A percentile compares a stretch with the other conserved stretches of the same genome.
These are phyloP conservation scores for Artemisia annua DNA, from an alignment of 129 eudicot genomes.

Conservation along the genomic window DNA sequence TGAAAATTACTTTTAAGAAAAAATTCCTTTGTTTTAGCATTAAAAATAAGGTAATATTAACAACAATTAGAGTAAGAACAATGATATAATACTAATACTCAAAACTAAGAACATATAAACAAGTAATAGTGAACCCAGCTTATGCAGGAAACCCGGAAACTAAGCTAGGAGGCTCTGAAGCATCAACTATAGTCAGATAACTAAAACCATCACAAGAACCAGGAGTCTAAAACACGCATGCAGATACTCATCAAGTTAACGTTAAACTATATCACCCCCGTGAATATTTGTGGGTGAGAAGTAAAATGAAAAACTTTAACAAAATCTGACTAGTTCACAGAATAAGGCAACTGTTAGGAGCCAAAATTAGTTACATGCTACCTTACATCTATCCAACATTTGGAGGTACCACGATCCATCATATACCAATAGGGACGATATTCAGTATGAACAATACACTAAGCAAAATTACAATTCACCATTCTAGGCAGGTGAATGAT, in stretches of 20 bases:
- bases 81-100: neutral
- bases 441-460: neutral
- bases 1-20: neutral
- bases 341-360: too few species aligned
- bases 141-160: neutral
- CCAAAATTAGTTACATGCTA: too few species aligned
- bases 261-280: neutral
- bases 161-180: neutral
- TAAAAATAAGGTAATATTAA: neutral
- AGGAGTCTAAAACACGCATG: neutral
- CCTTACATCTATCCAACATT: too few species aligned
- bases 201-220: neutral
- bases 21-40: conserved; percentile 6
- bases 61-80: neutral
- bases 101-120: neutral
- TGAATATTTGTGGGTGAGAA: neutral
- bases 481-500: neutral
- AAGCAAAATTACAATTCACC: conserved; percentile 1
- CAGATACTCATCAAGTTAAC: neutral
- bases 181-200: neutral
- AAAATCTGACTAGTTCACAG: too few species aligned
- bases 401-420: too few species aligned
- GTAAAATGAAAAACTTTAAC: too few species aligned
- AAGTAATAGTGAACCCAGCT: neutral
- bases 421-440: neutral